Base-by-base conservation (phyloP, 2,329 filamentous ascomycete genomes). In the Neopestalotiopsis sp. region DNA sequence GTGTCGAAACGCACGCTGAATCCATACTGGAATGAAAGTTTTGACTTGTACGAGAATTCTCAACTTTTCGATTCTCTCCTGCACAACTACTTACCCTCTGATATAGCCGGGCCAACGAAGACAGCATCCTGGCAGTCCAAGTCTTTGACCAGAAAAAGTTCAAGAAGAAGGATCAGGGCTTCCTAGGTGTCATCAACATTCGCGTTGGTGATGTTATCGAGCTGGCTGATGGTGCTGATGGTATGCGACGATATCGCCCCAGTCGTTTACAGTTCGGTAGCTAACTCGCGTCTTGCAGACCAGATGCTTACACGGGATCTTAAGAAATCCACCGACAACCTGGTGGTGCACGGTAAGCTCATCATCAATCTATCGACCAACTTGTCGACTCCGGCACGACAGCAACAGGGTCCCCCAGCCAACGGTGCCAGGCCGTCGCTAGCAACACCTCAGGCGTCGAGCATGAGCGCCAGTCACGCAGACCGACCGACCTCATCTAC, bases 141-240 rank as follows among this genome's bases (percentile, higher is more conserved):
- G 97, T 99, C 67, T 99, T 99, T 79, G 96, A 99, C 82, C 96
- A 99, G 83, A 98, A 98, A 86, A 99, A 99, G 84, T 99, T 99
- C 85, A 99, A 99, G 88, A 99, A 99, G 90, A 99, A 98, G 94
- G 96, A 99, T 76, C 96, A 99, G 81, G 96, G 96, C 9, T 99
- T 99, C 79, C 87, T 99, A 6, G 96, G 96, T 69, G 96, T 99
- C 67, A 98, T 99, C 78, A 99, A 99, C 80, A 92, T 99, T 75
- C 92, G 95, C 69, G 92, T 99, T 74, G 96, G 96, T 75, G 95
- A 97, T 86, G 92, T 96, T 52, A 94, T 99, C 75, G 95, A 98
- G 79, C 85, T 99, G 73, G 91, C 93, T 72, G 90, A 94, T 69
- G 94, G 95, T 69, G 93, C 94, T 72, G 96, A 98, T 84, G 95